These are phyloP conservation scores for Scytalidium sp. DNA, from an alignment of 2,329 filamentous ascomycete genomes.

Conservation along the genomic window DNA sequence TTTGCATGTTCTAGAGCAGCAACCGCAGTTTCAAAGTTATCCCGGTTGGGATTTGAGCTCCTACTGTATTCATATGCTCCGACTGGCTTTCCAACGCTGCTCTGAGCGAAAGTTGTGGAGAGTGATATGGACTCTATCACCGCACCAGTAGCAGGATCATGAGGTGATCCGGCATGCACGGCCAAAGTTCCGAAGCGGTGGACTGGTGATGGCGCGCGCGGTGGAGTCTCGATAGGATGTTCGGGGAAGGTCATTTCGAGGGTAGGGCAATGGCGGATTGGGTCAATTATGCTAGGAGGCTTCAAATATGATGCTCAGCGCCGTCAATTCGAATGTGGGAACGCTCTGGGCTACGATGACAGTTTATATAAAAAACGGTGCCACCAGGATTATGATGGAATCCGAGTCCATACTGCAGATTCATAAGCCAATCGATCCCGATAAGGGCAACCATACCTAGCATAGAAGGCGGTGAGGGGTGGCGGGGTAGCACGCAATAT, in stretches of 20 bases:
- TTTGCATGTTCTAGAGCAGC: slow-evolving; percentile 90
- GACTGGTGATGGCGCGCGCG: slow-evolving; percentile 68
- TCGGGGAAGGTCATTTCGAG: slow-evolving; percentile 28
- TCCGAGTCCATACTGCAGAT: not conserved
- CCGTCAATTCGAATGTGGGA: too few relatives aligned
- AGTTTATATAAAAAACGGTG: not conserved
- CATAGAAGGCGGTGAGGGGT: not conserved
- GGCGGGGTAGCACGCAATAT: not conserved
- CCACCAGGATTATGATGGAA: not conserved
- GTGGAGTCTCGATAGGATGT: slow-evolving; percentile 68
- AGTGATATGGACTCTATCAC: slow-evolving; percentile 96
- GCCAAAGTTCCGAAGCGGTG: slow-evolving; percentile 89
- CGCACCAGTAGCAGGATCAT: slow-evolving; percentile 88
- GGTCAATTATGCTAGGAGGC: not conserved
- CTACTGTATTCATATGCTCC: slow-evolving; percentile 92
- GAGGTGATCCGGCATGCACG: slow-evolving; percentile 88
- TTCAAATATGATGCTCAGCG: not conserved
- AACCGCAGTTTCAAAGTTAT: slow-evolving; percentile 90
- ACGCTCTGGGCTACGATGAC: too few relatives aligned
- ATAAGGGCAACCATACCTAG: not conserved
- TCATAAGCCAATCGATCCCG: not conserved
- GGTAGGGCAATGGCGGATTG: not conserved
- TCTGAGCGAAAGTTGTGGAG: slow-evolving; percentile 95
- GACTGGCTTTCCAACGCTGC: slow-evolving; percentile 79
- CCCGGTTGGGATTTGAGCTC: slow-evolving; percentile 89